These are phyloP conservation scores for Talaromyces thailandensis DNA, from an alignment of 495 filamentous ascomycete species.

Conservation along the genomic window DNA sequence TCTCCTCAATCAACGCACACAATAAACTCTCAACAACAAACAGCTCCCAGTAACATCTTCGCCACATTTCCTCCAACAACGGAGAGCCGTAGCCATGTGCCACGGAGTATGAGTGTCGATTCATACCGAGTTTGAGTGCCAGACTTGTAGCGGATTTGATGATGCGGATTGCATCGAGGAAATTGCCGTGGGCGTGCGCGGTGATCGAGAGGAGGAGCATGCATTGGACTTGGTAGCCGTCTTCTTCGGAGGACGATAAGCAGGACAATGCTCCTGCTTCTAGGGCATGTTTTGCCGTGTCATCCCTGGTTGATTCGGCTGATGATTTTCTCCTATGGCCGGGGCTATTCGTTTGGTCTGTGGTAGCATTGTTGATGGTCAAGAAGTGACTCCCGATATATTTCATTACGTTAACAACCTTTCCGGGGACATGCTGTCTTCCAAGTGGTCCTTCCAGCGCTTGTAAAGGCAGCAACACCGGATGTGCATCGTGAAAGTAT, in stretches of 20 bases:
- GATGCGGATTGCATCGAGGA: conserved; percentile 48
- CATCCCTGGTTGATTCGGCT: not conserved
- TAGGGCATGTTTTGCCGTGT: not conserved
- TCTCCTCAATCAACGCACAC: conserved; percentile 19
- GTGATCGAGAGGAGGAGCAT: conserved; percentile 60
- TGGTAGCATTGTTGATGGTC: conserved; percentile 23
- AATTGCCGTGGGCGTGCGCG: conserved; percentile 55
- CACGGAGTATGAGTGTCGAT: conserved; percentile 38
- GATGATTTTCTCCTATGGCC: not conserved
- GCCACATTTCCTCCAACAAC: conserved; percentile 63
- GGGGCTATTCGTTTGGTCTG: not conserved
- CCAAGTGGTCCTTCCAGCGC: conserved; percentile 35
- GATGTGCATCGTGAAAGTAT: conserved; percentile 63
- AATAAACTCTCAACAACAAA: conserved; percentile 55
- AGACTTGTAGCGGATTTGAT: conserved; percentile 52
- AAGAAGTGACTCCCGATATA: conserved; percentile 51
- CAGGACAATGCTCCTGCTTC: not conserved
- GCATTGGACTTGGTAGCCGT: conserved; percentile 65
- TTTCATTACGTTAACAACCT: conserved; percentile 52
- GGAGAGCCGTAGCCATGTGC: conserved; percentile 25
- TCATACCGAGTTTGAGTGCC: conserved; percentile 60
- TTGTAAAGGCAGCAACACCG: conserved; percentile 46
- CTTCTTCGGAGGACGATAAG: conserved; percentile 31
- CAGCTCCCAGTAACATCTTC: conserved; percentile 78
- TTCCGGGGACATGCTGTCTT: conserved; percentile 14